Conservation (phyloP, 805 yeast species). For the Lipomyces yamadae region DNA sequence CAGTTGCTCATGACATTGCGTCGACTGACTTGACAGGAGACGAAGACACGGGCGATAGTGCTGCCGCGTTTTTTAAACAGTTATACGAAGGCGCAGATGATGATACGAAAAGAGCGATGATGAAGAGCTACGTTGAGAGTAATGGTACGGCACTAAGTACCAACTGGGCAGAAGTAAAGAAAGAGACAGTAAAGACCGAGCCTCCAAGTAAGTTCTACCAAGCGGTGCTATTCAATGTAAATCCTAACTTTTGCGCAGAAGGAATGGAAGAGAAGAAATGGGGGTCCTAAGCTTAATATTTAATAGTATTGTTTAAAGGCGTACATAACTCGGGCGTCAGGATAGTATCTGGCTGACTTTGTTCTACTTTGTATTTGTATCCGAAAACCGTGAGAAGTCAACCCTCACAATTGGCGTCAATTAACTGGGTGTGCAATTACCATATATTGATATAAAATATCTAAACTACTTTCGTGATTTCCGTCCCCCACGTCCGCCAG, state of each 20-base stretch:
- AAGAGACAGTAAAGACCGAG: constrained; percentile 62
- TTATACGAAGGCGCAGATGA: constrained; percentile 81
- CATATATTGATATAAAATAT: not conserved
- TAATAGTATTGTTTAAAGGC: not conserved
- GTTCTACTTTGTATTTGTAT: not conserved
- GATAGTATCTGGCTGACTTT: not conserved
- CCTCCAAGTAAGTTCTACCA: constrained; percentile 56
- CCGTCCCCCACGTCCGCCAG: constrained; percentile 14
- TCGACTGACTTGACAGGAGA: constrained; percentile 43
- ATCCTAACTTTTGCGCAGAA: constrained; percentile 17
- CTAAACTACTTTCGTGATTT: constrained; percentile 6
- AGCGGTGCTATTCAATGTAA: too few species aligned
- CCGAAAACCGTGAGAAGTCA: not conserved
- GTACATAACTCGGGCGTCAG: not conserved
- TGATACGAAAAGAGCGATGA: constrained; percentile 90
- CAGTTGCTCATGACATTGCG: constrained; percentile 48
- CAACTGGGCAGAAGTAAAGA: constrained; percentile 85
- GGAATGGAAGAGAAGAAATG: constrained; percentile 36
- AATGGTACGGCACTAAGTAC: constrained; percentile 93
- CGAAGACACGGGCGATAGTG: constrained; percentile 53
- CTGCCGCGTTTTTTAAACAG: constrained; percentile 69
- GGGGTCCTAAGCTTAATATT: constrained; percentile 3
- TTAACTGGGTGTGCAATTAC: not conserved
- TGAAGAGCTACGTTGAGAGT: constrained; percentile 92
- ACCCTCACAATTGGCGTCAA: not conserved